These are phyloP conservation scores for Inonotus obliquus DNA, from an alignment of 1,284 basidiomycete species.

Conservation along the genomic window DNA sequence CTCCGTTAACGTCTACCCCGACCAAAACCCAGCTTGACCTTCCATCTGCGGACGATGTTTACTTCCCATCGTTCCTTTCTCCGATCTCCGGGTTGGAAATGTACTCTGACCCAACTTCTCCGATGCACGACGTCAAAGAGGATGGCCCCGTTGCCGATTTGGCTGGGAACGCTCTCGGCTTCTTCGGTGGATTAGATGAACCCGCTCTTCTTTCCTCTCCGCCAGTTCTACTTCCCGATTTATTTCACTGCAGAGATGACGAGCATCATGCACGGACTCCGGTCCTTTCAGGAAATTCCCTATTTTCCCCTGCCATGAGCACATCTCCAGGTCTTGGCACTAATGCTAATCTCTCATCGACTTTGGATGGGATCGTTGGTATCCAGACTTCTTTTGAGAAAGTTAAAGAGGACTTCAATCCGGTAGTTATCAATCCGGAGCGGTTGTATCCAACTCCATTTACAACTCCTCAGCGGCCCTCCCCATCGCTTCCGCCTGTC, in stretches of 20 bases:
- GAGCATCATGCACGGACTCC: neutral
- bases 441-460: conserved; percentile 5
- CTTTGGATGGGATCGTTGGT: neutral
- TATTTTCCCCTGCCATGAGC: neutral
- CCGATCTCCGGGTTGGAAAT: neutral
- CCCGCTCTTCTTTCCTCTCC: neutral
- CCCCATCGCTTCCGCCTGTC: neutral
- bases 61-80: neutral
- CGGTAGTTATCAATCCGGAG: neutral
- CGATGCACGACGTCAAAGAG: neutral
- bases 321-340: neutral
- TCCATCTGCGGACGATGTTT: neutral
- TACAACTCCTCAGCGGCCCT: conserved; percentile 1
- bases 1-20: neutral
- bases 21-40: neutral
- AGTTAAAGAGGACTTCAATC: neutral
- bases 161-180: neutral
- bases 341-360: neutral
- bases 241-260: neutral
- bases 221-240: neutral
- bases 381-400: neutral
- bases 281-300: neutral
- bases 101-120: neutral
- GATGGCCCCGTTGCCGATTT: neutral
- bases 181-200: neutral